phyloP scores from a whole-genome alignment of 345 rosid genomes.

The Fremontodendron californicum region DNA sequence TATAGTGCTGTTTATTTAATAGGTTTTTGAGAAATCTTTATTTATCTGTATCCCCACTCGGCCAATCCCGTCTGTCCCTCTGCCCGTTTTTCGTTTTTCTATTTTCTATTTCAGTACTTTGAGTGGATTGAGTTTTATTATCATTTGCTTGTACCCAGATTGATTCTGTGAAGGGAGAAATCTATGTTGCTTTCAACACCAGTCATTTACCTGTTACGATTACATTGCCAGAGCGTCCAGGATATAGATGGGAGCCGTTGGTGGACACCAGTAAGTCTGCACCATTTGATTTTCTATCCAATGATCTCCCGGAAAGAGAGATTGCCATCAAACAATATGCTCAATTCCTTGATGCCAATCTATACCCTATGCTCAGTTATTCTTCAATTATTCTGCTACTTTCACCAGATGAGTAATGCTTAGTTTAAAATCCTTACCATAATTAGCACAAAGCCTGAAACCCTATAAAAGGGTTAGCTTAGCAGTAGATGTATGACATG shows the following conservation, averaged over 20 bases:
- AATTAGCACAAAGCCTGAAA: background rate
- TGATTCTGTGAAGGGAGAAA: constrained; percentile 71
- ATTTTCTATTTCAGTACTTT: background rate
- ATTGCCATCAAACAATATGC: constrained; percentile 56
- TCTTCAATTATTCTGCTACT: constrained; percentile 71
- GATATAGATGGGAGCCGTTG: constrained; percentile 81
- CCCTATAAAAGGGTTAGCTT: background rate
- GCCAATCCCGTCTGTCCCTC: background rate
- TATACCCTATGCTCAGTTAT: constrained; percentile 87
- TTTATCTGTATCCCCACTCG: background rate
- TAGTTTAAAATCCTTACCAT: background rate
- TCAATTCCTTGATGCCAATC: constrained; percentile 73
- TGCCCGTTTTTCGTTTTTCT: background rate
- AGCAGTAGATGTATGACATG: background rate
- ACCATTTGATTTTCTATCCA: constrained; percentile 74
- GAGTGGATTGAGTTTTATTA: background rate
- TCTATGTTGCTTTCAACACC: constrained; percentile 78
- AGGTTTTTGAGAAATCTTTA: background rate
- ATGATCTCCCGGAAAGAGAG: constrained; percentile 54
- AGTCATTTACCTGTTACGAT: constrained; percentile 61
- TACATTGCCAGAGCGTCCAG: constrained; percentile 72
- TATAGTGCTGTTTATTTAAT: background rate
- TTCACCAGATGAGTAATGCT: constrained; percentile 35
- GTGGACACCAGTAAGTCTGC: constrained; percentile 82
- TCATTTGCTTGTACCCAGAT: constrained; percentile 37